phyloP scores from a whole-genome alignment of 306 rosid species.

The Amphicarpaea edgeworthii region DNA sequence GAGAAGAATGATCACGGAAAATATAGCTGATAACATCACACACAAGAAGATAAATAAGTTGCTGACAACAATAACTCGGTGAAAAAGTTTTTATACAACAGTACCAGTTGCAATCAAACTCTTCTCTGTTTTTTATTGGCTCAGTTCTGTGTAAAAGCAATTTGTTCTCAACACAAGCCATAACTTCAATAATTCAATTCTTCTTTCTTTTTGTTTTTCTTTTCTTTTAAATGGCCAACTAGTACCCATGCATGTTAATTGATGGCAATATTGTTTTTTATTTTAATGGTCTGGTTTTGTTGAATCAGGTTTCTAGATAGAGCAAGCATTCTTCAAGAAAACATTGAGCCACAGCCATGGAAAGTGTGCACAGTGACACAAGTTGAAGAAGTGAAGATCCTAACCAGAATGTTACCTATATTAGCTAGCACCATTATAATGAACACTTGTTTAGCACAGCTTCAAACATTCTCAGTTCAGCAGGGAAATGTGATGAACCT shows the following conservation, averaged over 20 bases:
- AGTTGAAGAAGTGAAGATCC: constrained; percentile 91
- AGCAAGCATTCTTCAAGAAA: constrained; percentile 66
- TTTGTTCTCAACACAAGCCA: constrained; percentile 21
- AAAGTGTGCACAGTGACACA: constrained; percentile 83
- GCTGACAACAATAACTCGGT: constrained; percentile 47
- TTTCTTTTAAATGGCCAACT: background rate
- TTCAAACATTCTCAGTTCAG: constrained; percentile 86
- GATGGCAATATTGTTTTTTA: background rate
- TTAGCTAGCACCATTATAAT: constrained; percentile 84
- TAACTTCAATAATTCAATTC: constrained; percentile 18
- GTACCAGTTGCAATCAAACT: constrained; percentile 30
- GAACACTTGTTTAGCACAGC: constrained; percentile 96
- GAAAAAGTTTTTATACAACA: constrained; percentile 38
- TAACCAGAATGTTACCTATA: constrained; percentile 85
- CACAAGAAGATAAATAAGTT: constrained; percentile 15
- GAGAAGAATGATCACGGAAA: constrained; percentile 57
- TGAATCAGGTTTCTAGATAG: constrained; percentile 76
- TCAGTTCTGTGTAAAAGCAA: constrained; percentile 34
- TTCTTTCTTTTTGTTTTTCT: background rate
- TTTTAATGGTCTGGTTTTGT: constrained; percentile 7
- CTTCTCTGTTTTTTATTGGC: constrained; percentile 22
- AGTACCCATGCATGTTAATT: constrained; percentile 16
- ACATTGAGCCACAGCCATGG: constrained; percentile 61
- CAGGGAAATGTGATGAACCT: constrained; percentile 76
- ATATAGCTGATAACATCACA: constrained; percentile 33